phyloP scores from a whole-genome alignment of 1,284 basidiomycete genomes.

The Schizophyllum commune region DNA sequence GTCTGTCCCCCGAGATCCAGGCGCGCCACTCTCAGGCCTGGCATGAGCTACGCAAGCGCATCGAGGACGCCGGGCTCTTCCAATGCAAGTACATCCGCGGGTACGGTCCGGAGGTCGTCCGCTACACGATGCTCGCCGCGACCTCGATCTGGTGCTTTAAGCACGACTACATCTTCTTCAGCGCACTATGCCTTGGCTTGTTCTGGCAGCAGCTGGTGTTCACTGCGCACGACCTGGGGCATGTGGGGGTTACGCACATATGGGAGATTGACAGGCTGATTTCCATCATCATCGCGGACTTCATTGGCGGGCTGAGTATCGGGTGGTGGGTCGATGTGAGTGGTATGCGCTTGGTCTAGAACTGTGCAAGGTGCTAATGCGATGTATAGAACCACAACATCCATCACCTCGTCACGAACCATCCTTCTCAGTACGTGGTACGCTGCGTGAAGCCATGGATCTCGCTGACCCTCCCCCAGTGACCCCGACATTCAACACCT shows the following conservation, averaged over 20 bases:
- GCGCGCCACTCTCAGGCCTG: conserved; percentile 73
- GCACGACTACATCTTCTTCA: conserved; percentile 57
- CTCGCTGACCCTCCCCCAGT: conserved; percentile 37
- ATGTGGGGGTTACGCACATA: conserved; percentile 87
- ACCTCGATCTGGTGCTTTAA: conserved; percentile 59
- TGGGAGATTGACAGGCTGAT: conserved; percentile 80
- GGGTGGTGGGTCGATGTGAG: conserved; percentile 98
- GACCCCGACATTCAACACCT: conserved; percentile 95
- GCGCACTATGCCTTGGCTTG: conserved; percentile 78
- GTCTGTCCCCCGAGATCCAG: conserved; percentile 56
- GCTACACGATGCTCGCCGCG: conserved; percentile 64
- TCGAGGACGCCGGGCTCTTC: conserved; percentile 82
- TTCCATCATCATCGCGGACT: conserved; percentile 78
- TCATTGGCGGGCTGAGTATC: conserved; percentile 87
- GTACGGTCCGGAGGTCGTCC: conserved; percentile 81
- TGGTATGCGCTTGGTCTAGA: conserved; percentile 17
- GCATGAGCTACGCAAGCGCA: conserved; percentile 68
- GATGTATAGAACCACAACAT: conserved; percentile 84
- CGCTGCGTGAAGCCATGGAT: conserved; percentile 13
- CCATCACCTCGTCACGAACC: conserved; percentile 96
- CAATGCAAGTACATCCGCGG: conserved; percentile 77
- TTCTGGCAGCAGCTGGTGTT: conserved; percentile 96
- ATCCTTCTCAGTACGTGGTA: conserved; percentile 80
- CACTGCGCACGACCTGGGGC: conserved; percentile 90
- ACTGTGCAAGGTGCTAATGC: conserved; percentile 3